Evolutionary conservation across 768 basidiomycete species (phyloP), one percentile per base, ranked within the genome.

Genomic region (Lentinula aciculospora): DNA sequence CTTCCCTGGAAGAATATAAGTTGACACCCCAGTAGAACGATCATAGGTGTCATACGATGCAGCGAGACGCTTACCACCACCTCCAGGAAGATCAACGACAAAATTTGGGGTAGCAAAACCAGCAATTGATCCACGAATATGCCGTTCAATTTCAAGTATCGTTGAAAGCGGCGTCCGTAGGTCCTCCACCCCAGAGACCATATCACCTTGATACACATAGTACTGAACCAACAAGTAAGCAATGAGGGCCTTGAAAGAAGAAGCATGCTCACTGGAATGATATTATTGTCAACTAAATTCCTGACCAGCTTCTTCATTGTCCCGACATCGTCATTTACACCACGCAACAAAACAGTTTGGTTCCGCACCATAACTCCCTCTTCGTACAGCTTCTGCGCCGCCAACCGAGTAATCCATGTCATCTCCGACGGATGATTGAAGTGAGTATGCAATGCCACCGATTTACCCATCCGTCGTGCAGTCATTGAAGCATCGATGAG

Each of bases 171-270:
- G 61, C 48, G 63, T 64, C 28, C 63, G 53, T n/a, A 64, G 54
- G 39, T 64, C 63, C 58, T 64, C 63, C 19, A 64, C 63, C 27
- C 63, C 63, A 4, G 42, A 55, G 23, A 64, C 63, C 63, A 64
- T 64, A 48, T 64, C 63, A 9, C 63, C 63, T 56, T 64, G 63
- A 42, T 64, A 64, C 13, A 64, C 63, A 56, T 64, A 64, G 57
- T 64, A 64, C 63, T 64, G 47, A 34, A 13, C 25, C 25, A 6
- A 28, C 4, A 23, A 29, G 12, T 47, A 9, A 47, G 25, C 17
- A 28, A 8, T 10, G 46, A 29, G 4, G 29, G 3, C 13, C 0
- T 21, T 15, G 13, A 29, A 17, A 13, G 4, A 4, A 19, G 3
- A n/a, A n/a, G 13, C 5, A 3, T n/a, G n/a, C 46, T 47, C n/a